phyloP scores from a whole-genome alignment of 495 filamentous ascomycete species.

The Aspergillus taichungensis region DNA sequence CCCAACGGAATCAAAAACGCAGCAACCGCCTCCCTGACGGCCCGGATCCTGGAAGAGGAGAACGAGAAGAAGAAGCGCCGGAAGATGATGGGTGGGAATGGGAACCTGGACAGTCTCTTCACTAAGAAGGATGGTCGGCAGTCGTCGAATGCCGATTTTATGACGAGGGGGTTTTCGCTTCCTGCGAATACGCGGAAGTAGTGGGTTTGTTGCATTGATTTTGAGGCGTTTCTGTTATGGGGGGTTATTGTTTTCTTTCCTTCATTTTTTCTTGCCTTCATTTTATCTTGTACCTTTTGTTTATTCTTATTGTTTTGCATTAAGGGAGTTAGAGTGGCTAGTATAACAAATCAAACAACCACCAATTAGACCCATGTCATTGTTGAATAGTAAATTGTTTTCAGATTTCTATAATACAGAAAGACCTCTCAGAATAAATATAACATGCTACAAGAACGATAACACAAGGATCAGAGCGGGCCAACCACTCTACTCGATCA shows the following conservation, averaged over 20 bases:
- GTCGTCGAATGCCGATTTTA: conserved; percentile 59
- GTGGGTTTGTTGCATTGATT: neutral
- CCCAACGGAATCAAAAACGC: conserved; percentile 70
- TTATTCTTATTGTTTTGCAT: neutral
- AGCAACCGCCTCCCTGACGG: conserved; percentile 74
- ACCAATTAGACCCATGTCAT: neutral
- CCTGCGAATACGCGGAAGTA: conserved; percentile 33
- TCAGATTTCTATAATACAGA: conserved; percentile 18
- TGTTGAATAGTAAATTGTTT: no score
- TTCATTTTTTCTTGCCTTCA: conserved; percentile 1
- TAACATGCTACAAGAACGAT: conserved; percentile 15
- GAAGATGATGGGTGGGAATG: conserved; percentile 56
- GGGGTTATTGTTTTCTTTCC: neutral
- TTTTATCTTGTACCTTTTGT: neutral
- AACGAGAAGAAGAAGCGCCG: conserved; percentile 71
- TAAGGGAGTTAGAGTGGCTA: neutral
- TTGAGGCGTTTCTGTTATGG: neutral
- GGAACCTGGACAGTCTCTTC: conserved; percentile 64
- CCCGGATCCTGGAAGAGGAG: conserved; percentile 77
- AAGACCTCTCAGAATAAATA: conserved; percentile 5
- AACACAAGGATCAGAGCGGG: neutral
- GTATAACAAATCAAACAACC: neutral
- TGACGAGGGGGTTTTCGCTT: conserved; percentile 67
- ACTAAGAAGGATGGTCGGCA: conserved; percentile 43
- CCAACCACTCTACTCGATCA: conserved; percentile 21